These are phyloP conservation scores for Leishmania martiniquensis DNA, from an alignment of 208 protist species.

Conservation along the genomic window DNA sequence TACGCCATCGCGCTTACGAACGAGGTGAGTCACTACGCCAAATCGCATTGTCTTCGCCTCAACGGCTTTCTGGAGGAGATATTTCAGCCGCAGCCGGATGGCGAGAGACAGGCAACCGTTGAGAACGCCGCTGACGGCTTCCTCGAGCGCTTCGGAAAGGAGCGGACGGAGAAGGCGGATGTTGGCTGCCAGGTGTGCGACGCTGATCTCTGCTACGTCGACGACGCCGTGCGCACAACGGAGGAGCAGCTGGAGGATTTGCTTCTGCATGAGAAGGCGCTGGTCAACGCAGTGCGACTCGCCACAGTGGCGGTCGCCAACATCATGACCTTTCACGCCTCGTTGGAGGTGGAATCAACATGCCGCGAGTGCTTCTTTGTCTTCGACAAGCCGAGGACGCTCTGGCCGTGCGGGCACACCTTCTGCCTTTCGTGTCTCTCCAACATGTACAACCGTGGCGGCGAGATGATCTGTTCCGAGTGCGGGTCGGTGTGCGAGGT, in stretches of 20 bases:
- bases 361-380: constrained; percentile 89
- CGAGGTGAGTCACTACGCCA: constrained; percentile 71
- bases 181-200: constrained; percentile 74
- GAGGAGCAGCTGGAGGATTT: constrained; percentile 77
- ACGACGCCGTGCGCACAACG: constrained; percentile 50
- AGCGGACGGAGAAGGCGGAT: constrained; percentile 31
- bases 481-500: constrained; percentile 82
- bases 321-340: constrained; percentile 84
- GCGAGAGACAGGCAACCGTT: not conserved
- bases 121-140: constrained; percentile 47
- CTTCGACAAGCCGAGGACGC: constrained; percentile 78
- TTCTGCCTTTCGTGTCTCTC: constrained; percentile 82
- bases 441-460: constrained; percentile 75
- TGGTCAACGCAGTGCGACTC: constrained; percentile 62
- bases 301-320: constrained; percentile 72
- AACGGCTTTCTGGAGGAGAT: not conserved
- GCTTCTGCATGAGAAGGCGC: constrained; percentile 64
- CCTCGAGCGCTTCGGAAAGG: constrained; percentile 62
- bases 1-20: constrained; percentile 74
- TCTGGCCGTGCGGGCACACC: constrained; percentile 92
- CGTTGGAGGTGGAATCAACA: constrained; percentile 87
- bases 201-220: constrained; percentile 76
- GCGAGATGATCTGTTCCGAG: constrained; percentile 86
- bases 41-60: constrained; percentile 45
- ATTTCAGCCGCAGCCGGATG: not conserved